Conservation (phyloP, 2,329 filamentous ascomycete genomes). For the Talaromyces islandicus region DNA sequence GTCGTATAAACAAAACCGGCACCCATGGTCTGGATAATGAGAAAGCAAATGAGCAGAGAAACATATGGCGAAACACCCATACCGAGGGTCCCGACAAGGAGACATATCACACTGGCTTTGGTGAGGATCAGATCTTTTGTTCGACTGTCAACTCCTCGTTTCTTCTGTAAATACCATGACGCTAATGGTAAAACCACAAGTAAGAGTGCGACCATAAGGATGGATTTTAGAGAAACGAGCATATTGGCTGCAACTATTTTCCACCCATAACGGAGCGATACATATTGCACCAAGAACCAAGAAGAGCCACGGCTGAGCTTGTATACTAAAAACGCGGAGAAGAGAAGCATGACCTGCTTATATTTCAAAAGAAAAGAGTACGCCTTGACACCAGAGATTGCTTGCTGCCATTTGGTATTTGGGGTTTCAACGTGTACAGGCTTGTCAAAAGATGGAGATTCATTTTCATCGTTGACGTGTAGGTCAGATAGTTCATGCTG, state of each 20-base stretch:
- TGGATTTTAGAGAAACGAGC: conserved; percentile 42
- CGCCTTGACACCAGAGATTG: conserved; percentile 22
- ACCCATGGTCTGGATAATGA: conserved; percentile 44
- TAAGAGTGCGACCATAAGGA: conserved; percentile 43
- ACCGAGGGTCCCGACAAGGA: conserved; percentile 39
- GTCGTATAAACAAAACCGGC: conserved; percentile 44
- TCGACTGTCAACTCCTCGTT: conserved; percentile 29
- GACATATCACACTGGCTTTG: conserved; percentile 39
- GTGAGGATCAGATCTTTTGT: conserved; percentile 43
- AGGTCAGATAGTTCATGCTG: conserved; percentile 25
- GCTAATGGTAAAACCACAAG: conserved; percentile 40
- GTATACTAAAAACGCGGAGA: conserved; percentile 44
- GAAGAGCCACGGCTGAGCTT: conserved; percentile 44
- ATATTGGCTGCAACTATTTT: conserved; percentile 39
- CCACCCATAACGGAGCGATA: conserved; percentile 47
- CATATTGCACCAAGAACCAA: conserved; percentile 46
- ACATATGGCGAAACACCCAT: conserved; percentile 42
- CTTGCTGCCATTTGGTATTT: not conserved
- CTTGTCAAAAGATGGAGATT: conserved; percentile 5
- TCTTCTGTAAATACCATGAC: conserved; percentile 31
- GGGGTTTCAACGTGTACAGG: conserved; percentile 6
- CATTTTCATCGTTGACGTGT: conserved; percentile 13
- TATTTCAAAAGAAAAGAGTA: conserved; percentile 37
- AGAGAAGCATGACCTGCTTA: conserved; percentile 36
- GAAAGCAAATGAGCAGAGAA: conserved; percentile 36